Evolutionary conservation across 2,329 filamentous ascomycete genomes (phyloP).

Genomic region (Ophiostoma sp.): DNA sequence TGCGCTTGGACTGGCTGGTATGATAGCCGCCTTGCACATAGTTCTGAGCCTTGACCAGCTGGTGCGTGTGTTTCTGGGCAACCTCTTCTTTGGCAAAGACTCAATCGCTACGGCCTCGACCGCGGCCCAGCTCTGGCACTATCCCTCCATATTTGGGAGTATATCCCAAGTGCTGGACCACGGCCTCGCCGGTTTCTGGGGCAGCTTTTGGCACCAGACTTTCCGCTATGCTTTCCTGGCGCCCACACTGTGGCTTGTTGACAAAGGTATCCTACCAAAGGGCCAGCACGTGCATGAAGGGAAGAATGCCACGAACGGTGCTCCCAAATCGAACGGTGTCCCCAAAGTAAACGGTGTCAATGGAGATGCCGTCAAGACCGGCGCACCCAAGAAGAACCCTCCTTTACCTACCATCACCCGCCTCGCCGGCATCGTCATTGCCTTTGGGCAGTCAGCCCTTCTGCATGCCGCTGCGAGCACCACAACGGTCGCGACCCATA

Average conservation of each 20-base stretch:
- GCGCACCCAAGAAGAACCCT: constrained; percentile 18
- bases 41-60: constrained; percentile 53
- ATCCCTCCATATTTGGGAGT: constrained; percentile 58
- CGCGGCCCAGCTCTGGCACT: constrained; percentile 53
- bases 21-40: constrained; percentile 62
- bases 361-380: not conserved
- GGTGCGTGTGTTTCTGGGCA: constrained; percentile 20
- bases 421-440: constrained; percentile 40
- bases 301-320: not conserved
- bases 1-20: constrained; percentile 53
- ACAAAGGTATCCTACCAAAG: constrained; percentile 42
- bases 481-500: constrained; percentile 57
- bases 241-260: constrained; percentile 53
- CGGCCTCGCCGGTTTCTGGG: constrained; percentile 81
- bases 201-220: constrained; percentile 85
- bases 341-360: not conserved
- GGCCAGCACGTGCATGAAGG: constrained; percentile 33
- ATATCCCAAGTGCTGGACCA: constrained; percentile 59
- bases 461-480: constrained; percentile 72
- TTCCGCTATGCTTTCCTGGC: constrained; percentile 73
- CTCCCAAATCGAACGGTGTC: not conserved
- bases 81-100: not conserved
- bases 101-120: constrained; percentile 49
- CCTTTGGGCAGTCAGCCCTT: constrained; percentile 66
- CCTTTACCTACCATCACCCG: constrained; percentile 30